Evolutionary conservation across 179 eudicot genomes (phyloP).

Genomic region (Monotropa hypopitys): DNA sequence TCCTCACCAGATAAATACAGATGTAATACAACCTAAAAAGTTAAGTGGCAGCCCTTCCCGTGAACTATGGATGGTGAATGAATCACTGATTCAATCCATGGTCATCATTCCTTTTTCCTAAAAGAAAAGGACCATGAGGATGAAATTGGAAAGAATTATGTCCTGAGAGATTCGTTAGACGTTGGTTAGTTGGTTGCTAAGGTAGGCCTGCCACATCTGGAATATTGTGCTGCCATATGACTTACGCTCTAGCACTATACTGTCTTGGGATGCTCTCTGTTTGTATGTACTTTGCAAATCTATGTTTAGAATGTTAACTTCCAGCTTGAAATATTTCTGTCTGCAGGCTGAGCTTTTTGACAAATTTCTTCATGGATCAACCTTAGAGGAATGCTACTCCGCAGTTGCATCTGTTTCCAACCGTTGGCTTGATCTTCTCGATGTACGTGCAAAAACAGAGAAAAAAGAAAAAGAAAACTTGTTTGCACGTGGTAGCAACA

Average conservation of each 20-base stretch:
- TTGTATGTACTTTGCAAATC: background rate
- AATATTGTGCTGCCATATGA: background rate
- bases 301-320: background rate
- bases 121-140: background rate
- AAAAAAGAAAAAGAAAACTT: background rate
- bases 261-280: background rate
- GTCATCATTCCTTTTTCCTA: background rate
- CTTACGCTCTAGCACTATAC: background rate
- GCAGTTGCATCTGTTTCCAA: slow-evolving; percentile 92
- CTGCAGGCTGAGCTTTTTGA: slow-evolving; percentile 95
- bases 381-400: slow-evolving; percentile 85
- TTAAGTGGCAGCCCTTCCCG: background rate
- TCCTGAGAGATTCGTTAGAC: background rate
- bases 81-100: background rate
- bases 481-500: background rate
- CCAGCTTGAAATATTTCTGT: slow-evolving; percentile 7
- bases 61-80: background rate
- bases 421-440: slow-evolving; percentile 98
- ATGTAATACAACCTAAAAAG: background rate
- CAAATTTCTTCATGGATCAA: slow-evolving; percentile 86
- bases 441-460: slow-evolving; percentile 39
- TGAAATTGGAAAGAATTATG: background rate
- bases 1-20: background rate
- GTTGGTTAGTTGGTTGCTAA: too few species aligned
- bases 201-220: background rate